A percentile compares a stretch with the other conserved stretches of the same genome.
These are phyloP conservation scores for Kingdonia uniflora DNA, from an alignment of 164 flowering plant genomes.

Conservation along the genomic window DNA sequence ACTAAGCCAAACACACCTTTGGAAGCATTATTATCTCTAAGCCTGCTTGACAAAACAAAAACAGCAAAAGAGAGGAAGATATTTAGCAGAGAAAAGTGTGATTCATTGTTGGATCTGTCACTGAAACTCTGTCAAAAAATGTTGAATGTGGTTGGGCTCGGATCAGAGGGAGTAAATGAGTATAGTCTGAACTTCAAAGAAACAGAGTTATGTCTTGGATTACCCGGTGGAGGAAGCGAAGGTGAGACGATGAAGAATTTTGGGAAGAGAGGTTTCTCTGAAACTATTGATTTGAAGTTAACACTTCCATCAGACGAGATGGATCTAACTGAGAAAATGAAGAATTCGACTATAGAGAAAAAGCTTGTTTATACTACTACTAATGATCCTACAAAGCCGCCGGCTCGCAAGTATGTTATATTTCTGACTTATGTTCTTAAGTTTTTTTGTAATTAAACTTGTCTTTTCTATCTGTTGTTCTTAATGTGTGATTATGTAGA, in stretches of 20 bases:
- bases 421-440: background rate
- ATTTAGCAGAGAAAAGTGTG: background rate
- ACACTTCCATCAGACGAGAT: conserved; percentile 35
- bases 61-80: background rate
- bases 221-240: conserved; percentile 38
- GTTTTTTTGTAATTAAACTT: background rate
- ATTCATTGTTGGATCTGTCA: background rate
- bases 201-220: conserved; percentile 53
- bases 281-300: conserved; percentile 50
- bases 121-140: conserved; percentile 9
- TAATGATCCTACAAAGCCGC: conserved; percentile 50
- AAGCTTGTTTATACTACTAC: conserved; percentile 15
- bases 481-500: background rate
- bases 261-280: conserved; percentile 53
- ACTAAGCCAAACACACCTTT: too few relatives aligned
- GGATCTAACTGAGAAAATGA: conserved; percentile 24
- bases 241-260: conserved; percentile 19
- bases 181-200: conserved; percentile 32
- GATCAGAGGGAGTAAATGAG: conserved; percentile 4
- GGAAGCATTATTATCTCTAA: too few relatives aligned
- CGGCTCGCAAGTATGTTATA: conserved; percentile 45
- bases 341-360: conserved; percentile 20
- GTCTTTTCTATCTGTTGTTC: background rate
- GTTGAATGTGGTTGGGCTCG: background rate
- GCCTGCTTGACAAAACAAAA: background rate